Evolutionary conservation across 305 asterid species (phyloP), one percentile per base, ranked within the genome.

Genomic region (Striga hermonthica): DNA sequence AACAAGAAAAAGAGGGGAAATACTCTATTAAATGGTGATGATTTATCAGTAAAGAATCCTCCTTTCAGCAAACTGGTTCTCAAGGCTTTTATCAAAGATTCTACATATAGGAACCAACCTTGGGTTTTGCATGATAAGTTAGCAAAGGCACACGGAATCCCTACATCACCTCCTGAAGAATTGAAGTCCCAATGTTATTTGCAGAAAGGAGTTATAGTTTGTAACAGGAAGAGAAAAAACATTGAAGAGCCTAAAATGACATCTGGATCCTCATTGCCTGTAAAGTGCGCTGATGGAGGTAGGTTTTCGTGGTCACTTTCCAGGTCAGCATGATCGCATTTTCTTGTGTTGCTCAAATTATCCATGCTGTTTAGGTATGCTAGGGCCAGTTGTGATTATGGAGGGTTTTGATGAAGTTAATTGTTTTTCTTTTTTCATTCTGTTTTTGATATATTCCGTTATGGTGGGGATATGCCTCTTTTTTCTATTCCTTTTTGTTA

Each of bases 71-170:
- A 84, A 78, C 85, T 76, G 73, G 83, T 81, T 69, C 84, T 93
- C 37, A 93, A 86, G 82, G 79, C 95, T 62, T 93, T 93, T 66
- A 84, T 93, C 72, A 88, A 79, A 77, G 97, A 93, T 50, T 93
- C 96, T 64, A 93, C 99, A 31, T 88, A 78, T 64, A 80, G 94
- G 54, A 83, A 76, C 74, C 70, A 71, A 62, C 99, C 99, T 53
- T 93, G 99, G 99, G 95, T 90, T 71, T 76, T 93, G 77, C 95
- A 90, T 74, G 95, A 88, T 65, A 75, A 79, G 72, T 66, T 90
- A 80, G 92, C 99, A 38, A 79, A 67, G 84, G 78, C 77, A 81
- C 84, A 90, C 67, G 95, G 85, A 38, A 86, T 93, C 72, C 78
- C 97, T 73, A 78, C 80, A 37, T 64, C 67, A 59, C 87, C 86